Evolutionary conservation across 2,329 filamentous ascomycete species (phyloP), one percentile per base, ranked within the genome.

Genomic region (Ceratocystiopsis sp.): DNA sequence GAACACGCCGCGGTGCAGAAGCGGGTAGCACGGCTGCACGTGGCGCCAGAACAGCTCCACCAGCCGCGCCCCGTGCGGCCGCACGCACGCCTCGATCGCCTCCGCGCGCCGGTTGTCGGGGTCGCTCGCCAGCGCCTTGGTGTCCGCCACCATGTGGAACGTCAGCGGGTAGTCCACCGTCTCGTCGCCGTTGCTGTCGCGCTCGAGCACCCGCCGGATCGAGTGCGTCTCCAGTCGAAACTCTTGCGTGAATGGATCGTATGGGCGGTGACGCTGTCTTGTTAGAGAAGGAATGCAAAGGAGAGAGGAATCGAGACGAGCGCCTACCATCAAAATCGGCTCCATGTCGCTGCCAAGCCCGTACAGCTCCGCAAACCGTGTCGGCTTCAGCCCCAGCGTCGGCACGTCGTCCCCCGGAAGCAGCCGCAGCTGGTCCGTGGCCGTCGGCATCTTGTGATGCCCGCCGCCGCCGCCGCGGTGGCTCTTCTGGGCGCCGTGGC

Each of bases 41-140:
- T 69, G 66, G n/a, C 66, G 58, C 55, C 77, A 79, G 59, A 77
- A 80, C 32, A 79, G 62, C 48, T 74, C 69, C 45, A 80, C 65
- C 42, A 81, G 59, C 36, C 66, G 65, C 40, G 66, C 65, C 7
- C 75, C 76, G 53, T 78, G 68, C 12, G 73, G 69, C 19, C 65
- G 64, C 17, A 80, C 69, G 44, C 72, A 64, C 35, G 64, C 61
- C 56, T 80, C 75, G 46, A 80, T 67, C 34, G 68, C 65, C 45
- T 62, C 54, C 1, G 50, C 51, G 17, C 52, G 51, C n/a, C 46
- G 38, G 42, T 51, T 47, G 11, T 48, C 50, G 13, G 50, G 49
- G 33, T 56, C 54, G 7, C 49, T 49, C 11, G 54, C 54, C 18
- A 55, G 42, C 16, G 55, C 55, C 42, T 55, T 55, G 21, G 53